Percentiles rank a stretch among this genome's conserved stretches.
These are phyloP conservation scores for Mucor circinelloides DNA, from an alignment of 371 early-diverging fungal genomes.

Conservation along the genomic window DNA sequence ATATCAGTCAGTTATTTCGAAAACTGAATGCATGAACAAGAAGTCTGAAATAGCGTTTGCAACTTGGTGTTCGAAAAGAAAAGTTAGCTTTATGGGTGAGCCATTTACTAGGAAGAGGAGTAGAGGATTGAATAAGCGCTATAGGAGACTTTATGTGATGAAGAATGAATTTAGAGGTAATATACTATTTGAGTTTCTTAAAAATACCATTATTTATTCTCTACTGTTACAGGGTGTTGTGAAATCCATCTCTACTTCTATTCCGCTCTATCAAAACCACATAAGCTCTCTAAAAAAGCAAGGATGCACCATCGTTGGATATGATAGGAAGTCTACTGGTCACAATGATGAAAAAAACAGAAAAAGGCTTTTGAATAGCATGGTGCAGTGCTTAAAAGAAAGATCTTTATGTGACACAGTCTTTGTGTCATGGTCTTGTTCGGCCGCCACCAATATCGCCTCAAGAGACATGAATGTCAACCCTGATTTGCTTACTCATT, in stretches of 20 bases:
- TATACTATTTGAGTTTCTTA: conserved; percentile 14
- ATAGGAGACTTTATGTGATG: conserved; percentile 22
- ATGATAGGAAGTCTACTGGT: conserved; percentile 13
- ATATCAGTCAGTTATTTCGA: conserved; percentile 24
- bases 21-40: conserved; percentile 20
- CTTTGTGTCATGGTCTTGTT: conserved; percentile 16
- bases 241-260: conserved; percentile 19
- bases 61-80: conserved; percentile 27
- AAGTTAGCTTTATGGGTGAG: neutral
- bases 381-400: conserved; percentile 23
- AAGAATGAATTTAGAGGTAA: conserved; percentile 24
- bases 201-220: conserved; percentile 26
- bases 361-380: conserved; percentile 17
- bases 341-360: conserved; percentile 8
- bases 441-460: conserved; percentile 11
- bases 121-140: conserved; percentile 15
- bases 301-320: conserved; percentile 16
- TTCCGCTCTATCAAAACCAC: conserved; percentile 21
- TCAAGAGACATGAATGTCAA: conserved; percentile 21
- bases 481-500: conserved; percentile 17
- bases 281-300: conserved; percentile 21
- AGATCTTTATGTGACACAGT: conserved; percentile 22
- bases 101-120: conserved; percentile 20
- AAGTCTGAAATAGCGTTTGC: conserved; percentile 25
- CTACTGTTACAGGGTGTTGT: conserved; percentile 14